Conservation (phyloP, 768 basidiomycete genomes). For the Boletus pseudopeckii region DNA sequence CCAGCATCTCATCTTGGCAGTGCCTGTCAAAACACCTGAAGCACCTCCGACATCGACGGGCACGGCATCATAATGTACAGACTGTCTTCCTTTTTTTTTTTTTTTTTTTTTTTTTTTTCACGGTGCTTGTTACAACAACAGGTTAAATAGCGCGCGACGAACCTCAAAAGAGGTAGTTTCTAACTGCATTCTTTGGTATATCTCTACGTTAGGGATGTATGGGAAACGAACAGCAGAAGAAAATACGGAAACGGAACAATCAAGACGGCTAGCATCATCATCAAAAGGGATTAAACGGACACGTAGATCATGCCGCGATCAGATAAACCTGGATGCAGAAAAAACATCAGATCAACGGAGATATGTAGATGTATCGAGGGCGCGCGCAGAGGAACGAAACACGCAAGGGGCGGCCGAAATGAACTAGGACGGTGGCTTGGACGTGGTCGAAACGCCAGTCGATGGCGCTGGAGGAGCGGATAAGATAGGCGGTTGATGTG, state of each 20-base stretch:
- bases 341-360: background rate
- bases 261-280: constrained; percentile 5
- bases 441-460: background rate
- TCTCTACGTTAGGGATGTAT: constrained; percentile 14
- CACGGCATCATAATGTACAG: background rate
- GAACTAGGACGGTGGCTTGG: constrained; percentile 14
- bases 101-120: too few species aligned
- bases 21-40: background rate
- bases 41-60: background rate
- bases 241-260: background rate
- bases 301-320: constrained; percentile 1
- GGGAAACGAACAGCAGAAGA: background rate
- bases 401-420: background rate
- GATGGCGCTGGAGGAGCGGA: constrained; percentile 31
- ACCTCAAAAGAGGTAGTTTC: constrained; percentile 5
- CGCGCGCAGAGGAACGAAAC: background rate
- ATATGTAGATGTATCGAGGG: background rate
- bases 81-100: background rate
- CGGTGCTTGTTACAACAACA: background rate
- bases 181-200: constrained; percentile 24
- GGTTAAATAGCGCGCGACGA: background rate
- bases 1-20: background rate
- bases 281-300: background rate
- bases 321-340: constrained; percentile 1
- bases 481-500: constrained; percentile 31